Evolutionary conservation across 345 rosid species (phyloP), one percentile per base, ranked within the genome.

Genomic region (Arabidopsis thaliana): DNA sequence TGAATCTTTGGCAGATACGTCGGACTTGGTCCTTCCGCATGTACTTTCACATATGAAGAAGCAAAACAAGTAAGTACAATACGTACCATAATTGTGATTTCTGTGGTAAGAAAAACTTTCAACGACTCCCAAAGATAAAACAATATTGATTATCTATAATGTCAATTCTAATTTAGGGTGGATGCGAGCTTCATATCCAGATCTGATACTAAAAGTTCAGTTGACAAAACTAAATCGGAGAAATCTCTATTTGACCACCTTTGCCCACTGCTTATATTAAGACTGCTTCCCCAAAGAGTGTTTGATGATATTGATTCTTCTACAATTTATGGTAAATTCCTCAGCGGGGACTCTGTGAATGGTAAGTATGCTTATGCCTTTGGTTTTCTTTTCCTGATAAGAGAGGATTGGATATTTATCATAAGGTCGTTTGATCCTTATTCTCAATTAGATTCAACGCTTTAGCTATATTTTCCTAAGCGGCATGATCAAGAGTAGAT

Each of bases 211-310:
- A 72, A 44, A 76, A 78, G 77, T 73, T 42, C 76, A 48, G 65
- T 75, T 59, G 84, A 81, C 38, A 83, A 82, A 52, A 72, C 69
- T 3, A 32, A 61, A 67, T 72, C 50, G 65, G 86, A 85, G 75
- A 87, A 81, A 60, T 77, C 70, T 65, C 80, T 93, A 41, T 93
- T 88, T 87, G 87, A 85, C 62, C 90, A 80, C 61, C 96, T 93
- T 62, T 91, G 93, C 83, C 98, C 98, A 5, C 65, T 93, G 72
- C 98, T 93, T 69, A 74, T 93, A 55, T 75, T 93, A 70, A 86
- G 91, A 78, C 59, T 93, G 67, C 98, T 93, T 82, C 98, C 98
- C 6, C 71, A 91, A 67, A 82, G 88, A 83, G 86, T 93, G 55
- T 93, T 93, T 79, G 73, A 85, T 63, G 80, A 87, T 82, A 81